These are phyloP conservation scores for Zea mays DNA, from an alignment of 176 grass and related monocot species.

Conservation along the genomic window Zm-B73-REFERENCE-NAM-5.0 NC_050099.1:155199001-155199500, in stretches of 20 bases:
- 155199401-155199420: constrained; percentile 46
- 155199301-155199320: constrained; percentile 32
- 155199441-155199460: constrained; percentile 75
- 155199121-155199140: constrained; percentile 14
- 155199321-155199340: background rate
- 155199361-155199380: constrained; percentile 44
- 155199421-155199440: constrained; percentile 58
- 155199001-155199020: constrained; percentile 38
- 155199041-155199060: constrained; percentile 29
- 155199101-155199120: constrained; percentile 34
- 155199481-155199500: constrained; percentile 35
- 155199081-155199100: constrained; percentile 21
- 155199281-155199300: constrained; percentile 34
- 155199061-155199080: constrained; percentile 53
- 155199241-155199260: constrained; percentile 68
- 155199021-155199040: constrained; percentile 37
- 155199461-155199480: constrained; percentile 72
- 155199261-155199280: constrained; percentile 31
- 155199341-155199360: constrained; percentile 30
- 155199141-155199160: background rate
- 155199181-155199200: background rate
- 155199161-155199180: background rate
- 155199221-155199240: constrained; percentile 41
- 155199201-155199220: constrained; percentile 31
- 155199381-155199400: constrained; percentile 41